These are phyloP conservation scores for Echium plantagineum DNA, from an alignment of 257 asterid genomes.

Conservation along the genomic window DNA sequence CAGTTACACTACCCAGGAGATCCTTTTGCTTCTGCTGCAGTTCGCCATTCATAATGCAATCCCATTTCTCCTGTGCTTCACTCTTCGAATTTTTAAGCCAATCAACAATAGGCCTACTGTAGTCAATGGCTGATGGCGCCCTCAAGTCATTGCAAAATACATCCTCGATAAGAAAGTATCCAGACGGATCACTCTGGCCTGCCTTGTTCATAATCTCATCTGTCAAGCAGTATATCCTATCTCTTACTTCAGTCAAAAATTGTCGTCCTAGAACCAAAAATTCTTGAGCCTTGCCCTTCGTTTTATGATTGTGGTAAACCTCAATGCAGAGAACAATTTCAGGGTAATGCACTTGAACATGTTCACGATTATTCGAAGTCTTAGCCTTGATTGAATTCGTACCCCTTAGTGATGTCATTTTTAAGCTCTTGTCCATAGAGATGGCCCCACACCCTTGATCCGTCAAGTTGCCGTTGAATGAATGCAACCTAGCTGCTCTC, in stretches of 20 bases:
- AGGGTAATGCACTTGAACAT: conserved; percentile 52
- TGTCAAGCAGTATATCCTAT: conserved; percentile 65
- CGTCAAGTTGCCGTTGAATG: conserved; percentile 62
- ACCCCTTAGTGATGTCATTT: conserved; percentile 44
- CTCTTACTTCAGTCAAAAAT: conserved; percentile 67
- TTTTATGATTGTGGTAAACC: conserved; percentile 61
- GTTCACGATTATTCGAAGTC: conserved; percentile 29
- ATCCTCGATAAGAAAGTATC: conserved; percentile 86
- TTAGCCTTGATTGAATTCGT: conserved; percentile 51
- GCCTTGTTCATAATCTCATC: conserved; percentile 76
- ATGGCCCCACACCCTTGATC: conserved; percentile 21
- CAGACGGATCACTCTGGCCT: conserved; percentile 57
- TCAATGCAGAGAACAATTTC: conserved; percentile 59
- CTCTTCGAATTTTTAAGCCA: conserved; percentile 64
- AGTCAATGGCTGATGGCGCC: conserved; percentile 44
- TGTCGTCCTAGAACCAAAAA: conserved; percentile 79
- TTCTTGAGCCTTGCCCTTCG: conserved; percentile 67
- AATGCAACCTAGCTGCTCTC: conserved; percentile 57
- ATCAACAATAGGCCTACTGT: conserved; percentile 61
- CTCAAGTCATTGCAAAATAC: conserved; percentile 72
- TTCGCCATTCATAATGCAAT: conserved; percentile 53
- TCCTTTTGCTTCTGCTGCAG: conserved; percentile 62
- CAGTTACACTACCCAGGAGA: conserved; percentile 32
- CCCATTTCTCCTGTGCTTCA: conserved; percentile 87
- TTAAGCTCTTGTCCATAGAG: conserved; percentile 25